These are phyloP conservation scores for Cladosporium austrohemisphaericum DNA, from an alignment of 2,329 filamentous ascomycete genomes.

Conservation along the genomic window DNA sequence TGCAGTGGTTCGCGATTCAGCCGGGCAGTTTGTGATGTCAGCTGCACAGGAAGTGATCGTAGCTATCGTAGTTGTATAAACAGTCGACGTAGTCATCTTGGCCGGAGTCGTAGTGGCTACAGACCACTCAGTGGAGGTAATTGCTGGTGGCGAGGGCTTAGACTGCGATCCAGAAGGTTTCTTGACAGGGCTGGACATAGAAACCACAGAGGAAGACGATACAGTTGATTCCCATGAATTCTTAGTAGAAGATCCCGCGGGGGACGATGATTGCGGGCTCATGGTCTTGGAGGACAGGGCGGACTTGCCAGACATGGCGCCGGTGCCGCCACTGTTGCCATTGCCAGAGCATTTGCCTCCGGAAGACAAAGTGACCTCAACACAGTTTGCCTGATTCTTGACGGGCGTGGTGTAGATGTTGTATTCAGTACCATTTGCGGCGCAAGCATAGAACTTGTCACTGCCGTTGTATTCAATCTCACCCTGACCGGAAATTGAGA, in stretches of 20 bases:
- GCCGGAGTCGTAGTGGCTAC: slow-evolving; percentile 11
- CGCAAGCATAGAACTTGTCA: slow-evolving; percentile 58
- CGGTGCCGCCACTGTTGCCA: too few relatives aligned
- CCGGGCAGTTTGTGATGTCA: slow-evolving; percentile 36
- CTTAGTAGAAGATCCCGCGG: too few relatives aligned
- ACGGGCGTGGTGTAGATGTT: slow-evolving; percentile 22
- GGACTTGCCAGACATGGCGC: too few relatives aligned
- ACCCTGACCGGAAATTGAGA: slow-evolving; percentile 55
- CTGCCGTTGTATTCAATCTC: slow-evolving; percentile 50
- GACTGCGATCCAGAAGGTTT: too few relatives aligned
- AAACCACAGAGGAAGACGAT: too few relatives aligned
- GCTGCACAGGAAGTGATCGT: slow-evolving; percentile 38
- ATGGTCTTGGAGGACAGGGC: too few relatives aligned
- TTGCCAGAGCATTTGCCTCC: slow-evolving; percentile 19
- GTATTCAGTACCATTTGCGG: slow-evolving; percentile 50
- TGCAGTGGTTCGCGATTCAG: slow-evolving; percentile 14
- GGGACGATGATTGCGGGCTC: too few relatives aligned
- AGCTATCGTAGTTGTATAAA: slow-evolving; percentile 24
- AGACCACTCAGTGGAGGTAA: slow-evolving; percentile 10
- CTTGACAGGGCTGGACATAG: too few relatives aligned
- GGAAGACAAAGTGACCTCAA: slow-evolving; percentile 18
- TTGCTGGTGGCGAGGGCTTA: too few relatives aligned
- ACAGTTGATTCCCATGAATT: too few relatives aligned
- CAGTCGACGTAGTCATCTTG: slow-evolving; percentile 16
- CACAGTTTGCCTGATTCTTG: slow-evolving; percentile 18